Conservation (phyloP, 129 eudicot genomes). For the Lactuca saligna region DNA sequence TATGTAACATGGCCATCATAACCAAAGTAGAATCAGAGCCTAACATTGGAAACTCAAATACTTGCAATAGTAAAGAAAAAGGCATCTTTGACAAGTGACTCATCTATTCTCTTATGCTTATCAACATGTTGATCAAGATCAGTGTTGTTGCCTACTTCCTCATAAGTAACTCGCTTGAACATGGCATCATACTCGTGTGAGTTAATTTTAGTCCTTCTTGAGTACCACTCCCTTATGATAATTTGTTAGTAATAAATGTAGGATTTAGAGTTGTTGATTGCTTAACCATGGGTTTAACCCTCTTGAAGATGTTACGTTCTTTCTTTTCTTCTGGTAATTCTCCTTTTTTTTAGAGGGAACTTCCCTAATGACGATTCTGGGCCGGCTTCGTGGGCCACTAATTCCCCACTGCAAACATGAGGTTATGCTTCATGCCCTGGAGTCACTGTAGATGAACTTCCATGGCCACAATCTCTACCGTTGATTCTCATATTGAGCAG, state of each 20-base stretch:
- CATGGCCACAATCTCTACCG: no score
- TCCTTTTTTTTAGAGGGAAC: no score
- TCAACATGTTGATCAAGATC: background rate
- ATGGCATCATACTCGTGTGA: slow-evolving; percentile 15
- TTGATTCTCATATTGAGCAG: no score
- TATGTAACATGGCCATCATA: slow-evolving; percentile 4
- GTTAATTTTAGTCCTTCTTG: slow-evolving; percentile 12
- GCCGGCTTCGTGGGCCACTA: no score
- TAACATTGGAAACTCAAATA: background rate
- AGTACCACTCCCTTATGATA: background rate
- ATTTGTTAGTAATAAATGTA: background rate
- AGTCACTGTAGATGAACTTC: no score
- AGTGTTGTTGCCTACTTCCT: background rate
- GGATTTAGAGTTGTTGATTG: background rate
- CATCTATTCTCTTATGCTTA: background rate
- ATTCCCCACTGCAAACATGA: no score
- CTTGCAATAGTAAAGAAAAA: background rate
- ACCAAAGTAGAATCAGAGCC: background rate
- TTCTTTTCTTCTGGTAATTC: background rate
- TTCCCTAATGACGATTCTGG: no score
- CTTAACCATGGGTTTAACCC: background rate
- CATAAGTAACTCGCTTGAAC: slow-evolving; percentile 1
- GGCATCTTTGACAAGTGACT: background rate
- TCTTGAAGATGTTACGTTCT: background rate
- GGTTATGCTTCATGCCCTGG: no score